phyloP scores from a whole-genome alignment of 2,329 filamentous ascomycete genomes.

The Exophiala lecanii-corni region DNA sequence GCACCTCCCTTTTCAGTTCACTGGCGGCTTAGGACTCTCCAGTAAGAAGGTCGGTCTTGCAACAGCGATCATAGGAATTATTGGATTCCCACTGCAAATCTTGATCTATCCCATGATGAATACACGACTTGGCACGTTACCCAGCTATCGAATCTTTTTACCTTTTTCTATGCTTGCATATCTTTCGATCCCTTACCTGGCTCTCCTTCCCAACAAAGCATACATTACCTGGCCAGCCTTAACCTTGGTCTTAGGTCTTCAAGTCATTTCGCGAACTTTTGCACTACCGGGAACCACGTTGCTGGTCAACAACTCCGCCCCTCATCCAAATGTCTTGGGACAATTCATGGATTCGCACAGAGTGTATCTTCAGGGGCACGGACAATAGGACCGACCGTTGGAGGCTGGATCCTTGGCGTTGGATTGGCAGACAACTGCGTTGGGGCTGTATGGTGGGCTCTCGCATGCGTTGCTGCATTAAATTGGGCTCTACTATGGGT shows the following conservation, averaged over 20 bases:
- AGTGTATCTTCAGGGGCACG: constrained; percentile 51
- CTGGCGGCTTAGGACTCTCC: constrained; percentile 69
- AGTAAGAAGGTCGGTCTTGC: constrained; percentile 69
- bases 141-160: constrained; percentile 64
- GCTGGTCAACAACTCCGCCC: constrained; percentile 56
- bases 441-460: constrained; percentile 54
- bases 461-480: constrained; percentile 50
- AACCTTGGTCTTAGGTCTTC: constrained; percentile 58
- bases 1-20: constrained; percentile 48
- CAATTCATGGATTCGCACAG: constrained; percentile 56
- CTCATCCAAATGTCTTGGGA: constrained; percentile 53
- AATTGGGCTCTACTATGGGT: constrained; percentile 57
- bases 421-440: constrained; percentile 52
- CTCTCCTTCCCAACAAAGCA: constrained; percentile 57
- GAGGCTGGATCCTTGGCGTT: constrained; percentile 50
- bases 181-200: constrained; percentile 64
- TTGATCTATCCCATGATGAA: constrained; percentile 67
- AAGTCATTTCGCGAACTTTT: constrained; percentile 71
- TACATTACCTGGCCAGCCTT: constrained; percentile 61
- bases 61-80: constrained; percentile 69
- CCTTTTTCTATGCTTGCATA: constrained; percentile 69
- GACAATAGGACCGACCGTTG: constrained; percentile 53
- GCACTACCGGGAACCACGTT: constrained; percentile 56
- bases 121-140: constrained; percentile 61
- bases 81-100: constrained; percentile 70